These are phyloP conservation scores for Solanum ossicruentum DNA, from an alignment of 257 asterid species.

Conservation along the genomic window DNA sequence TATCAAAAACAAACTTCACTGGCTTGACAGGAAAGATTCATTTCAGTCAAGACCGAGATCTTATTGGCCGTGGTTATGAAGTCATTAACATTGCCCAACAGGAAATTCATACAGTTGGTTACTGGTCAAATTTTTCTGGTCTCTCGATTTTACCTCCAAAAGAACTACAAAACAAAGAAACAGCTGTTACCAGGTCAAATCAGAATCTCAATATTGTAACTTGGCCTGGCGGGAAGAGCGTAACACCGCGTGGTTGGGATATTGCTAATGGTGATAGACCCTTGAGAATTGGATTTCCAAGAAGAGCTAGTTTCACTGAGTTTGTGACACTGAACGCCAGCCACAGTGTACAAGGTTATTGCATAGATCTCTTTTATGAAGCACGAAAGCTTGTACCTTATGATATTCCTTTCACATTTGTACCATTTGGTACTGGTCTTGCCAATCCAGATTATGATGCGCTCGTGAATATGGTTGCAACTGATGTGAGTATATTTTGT, in stretches of 20 bases:
- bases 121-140: conserved; percentile 23
- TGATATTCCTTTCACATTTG: conserved; percentile 15
- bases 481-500: conserved; percentile 16
- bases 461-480: conserved; percentile 18
- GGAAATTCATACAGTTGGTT: conserved; percentile 9
- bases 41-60: conserved; percentile 4
- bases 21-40: conserved; percentile 21
- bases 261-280: conserved; percentile 14
- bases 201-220: conserved; percentile 11
- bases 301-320: conserved; percentile 18
- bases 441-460: conserved; percentile 19
- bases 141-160: conserved; percentile 17
- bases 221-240: conserved; percentile 25
- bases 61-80: conserved; percentile 12
- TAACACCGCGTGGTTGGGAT: conserved; percentile 28
- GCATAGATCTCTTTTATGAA: conserved; percentile 21
- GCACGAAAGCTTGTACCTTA: conserved; percentile 16
- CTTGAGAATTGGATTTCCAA: conserved; percentile 18
- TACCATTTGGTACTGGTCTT: conserved; percentile 17
- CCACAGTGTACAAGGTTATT: conserved; percentile 21
- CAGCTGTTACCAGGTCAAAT: neutral
- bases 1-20: conserved; percentile 6
- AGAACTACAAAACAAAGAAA: neutral
- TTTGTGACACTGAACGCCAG: conserved; percentile 10
- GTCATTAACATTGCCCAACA: conserved; percentile 8